These are phyloP conservation scores for Rhizophora mangle DNA, from an alignment of 345 rosid species.

Conservation along the genomic window DNA sequence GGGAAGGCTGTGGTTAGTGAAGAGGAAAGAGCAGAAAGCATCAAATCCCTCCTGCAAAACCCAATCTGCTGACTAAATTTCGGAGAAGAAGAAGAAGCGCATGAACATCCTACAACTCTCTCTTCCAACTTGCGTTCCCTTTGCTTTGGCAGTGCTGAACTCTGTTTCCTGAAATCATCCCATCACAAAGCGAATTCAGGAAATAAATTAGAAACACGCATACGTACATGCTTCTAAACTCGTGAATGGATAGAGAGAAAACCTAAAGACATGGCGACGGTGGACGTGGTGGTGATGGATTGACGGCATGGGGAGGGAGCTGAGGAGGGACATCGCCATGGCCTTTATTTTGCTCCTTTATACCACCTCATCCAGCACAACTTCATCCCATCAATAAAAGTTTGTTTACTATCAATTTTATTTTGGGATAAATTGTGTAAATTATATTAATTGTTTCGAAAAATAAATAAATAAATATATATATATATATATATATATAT, in stretches of 20 bases:
- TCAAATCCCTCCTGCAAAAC: slow-evolving; percentile 62
- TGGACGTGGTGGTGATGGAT: not conserved
- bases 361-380: too few relatives aligned
- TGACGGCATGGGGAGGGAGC: too few relatives aligned
- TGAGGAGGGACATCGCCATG: too few relatives aligned
- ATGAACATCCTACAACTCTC: slow-evolving; percentile 30
- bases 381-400: too few relatives aligned
- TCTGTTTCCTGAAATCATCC: slow-evolving; percentile 29
- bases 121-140: slow-evolving; percentile 37
- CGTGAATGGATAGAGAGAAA: not conserved
- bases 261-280: slow-evolving; percentile 36
- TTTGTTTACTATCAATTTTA: too few relatives aligned
- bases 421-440: too few relatives aligned
- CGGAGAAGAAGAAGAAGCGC: slow-evolving; percentile 25
- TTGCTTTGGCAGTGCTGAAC: slow-evolving; percentile 34
- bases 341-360: too few relatives aligned
- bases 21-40: slow-evolving; percentile 61
- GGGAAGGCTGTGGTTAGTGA: slow-evolving; percentile 48
- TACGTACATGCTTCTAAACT: not conserved
- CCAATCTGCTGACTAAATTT: slow-evolving; percentile 32
- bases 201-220: not conserved
- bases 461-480: too few relatives aligned
- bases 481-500: too few relatives aligned
- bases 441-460: too few relatives aligned
- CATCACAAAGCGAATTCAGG: not conserved